Percentiles rank a stretch among this genome's conserved stretches.
phyloP scores from a whole-genome alignment of 768 basidiomycete species.

The Psilocybe cubensis region DNA sequence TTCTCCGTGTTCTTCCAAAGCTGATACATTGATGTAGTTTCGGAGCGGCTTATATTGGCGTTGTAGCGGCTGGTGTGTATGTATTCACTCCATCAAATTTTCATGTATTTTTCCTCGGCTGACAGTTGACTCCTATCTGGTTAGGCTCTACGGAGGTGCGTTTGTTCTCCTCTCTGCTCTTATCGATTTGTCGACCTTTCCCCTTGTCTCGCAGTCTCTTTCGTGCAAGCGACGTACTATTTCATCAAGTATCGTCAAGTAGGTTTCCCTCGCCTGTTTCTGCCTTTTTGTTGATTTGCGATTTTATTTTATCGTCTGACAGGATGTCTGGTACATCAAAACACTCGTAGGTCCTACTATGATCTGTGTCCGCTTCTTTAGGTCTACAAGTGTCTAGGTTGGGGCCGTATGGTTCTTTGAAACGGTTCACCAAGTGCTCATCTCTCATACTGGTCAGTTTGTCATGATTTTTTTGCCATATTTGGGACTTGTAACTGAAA shows the following conservation, averaged over 20 bases:
- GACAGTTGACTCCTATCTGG: constrained; percentile 1
- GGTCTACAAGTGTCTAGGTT: constrained; percentile 38
- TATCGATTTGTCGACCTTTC: not conserved
- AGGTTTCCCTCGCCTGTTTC: too few relatives aligned
- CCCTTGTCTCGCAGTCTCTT: constrained; percentile 43
- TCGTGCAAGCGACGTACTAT: constrained; percentile 60
- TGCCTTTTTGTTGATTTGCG: not conserved
- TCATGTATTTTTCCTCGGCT: not conserved
- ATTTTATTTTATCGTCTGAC: constrained; percentile 6
- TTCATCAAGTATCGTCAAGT: constrained; percentile 50
- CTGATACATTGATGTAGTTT: constrained; percentile 34
- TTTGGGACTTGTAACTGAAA: not conserved
- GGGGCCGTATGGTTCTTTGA: constrained; percentile 52
- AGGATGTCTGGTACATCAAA: constrained; percentile 59
- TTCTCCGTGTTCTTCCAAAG: not conserved
- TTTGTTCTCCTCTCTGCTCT: not conserved
- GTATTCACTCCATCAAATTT: constrained; percentile 17
- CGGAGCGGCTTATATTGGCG: constrained; percentile 55
- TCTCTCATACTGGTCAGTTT: constrained; percentile 53
- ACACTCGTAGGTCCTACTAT: constrained; percentile 36
- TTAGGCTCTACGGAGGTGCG: constrained; percentile 58
- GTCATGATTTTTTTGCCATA: not conserved
- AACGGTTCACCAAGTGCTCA: constrained; percentile 53
- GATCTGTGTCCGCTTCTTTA: not conserved
- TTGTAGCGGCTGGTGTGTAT: constrained; percentile 50